Evolutionary conservation across 352 stramenopile genomes (phyloP).

Genomic region (Phytophthora litchii): DNA sequence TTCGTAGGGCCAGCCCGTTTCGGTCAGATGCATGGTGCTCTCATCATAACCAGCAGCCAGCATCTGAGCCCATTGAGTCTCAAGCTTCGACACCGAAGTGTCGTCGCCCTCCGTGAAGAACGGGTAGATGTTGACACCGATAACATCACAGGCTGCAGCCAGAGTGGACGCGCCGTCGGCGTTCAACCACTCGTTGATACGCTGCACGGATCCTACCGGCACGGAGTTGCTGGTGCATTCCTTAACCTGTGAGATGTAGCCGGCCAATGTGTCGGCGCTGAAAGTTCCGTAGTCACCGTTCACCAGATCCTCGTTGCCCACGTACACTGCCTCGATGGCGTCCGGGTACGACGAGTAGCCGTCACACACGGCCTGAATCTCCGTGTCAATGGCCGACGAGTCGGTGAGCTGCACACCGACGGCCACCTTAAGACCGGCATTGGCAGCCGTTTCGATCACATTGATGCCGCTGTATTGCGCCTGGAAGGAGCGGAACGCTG

Average conservation of each 20-base stretch:
- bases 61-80: conserved; percentile 54
- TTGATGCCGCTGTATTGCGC: conserved; percentile 62
- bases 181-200: conserved; percentile 66
- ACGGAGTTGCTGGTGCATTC: conserved; percentile 43
- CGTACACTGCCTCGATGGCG: conserved; percentile 65
- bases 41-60: conserved; percentile 38
- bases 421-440: conserved; percentile 62
- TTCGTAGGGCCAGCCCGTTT: conserved; percentile 65
- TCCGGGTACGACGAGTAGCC: conserved; percentile 48
- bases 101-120: conserved; percentile 49
- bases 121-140: conserved; percentile 56
- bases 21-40: conserved; percentile 48
- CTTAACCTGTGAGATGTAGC: conserved; percentile 60
- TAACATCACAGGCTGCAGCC: conserved; percentile 34
- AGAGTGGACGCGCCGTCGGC: conserved; percentile 40
- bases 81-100: conserved; percentile 51
- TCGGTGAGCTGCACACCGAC: conserved; percentile 71
- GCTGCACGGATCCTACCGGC: conserved; percentile 64
- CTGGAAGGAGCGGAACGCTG: conserved; percentile 68
- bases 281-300: conserved; percentile 51
- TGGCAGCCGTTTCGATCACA: conserved; percentile 49
- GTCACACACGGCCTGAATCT: conserved; percentile 62
- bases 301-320: conserved; percentile 74
- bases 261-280: conserved; percentile 39
- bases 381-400: conserved; percentile 35